A percentile compares a stretch with the other conserved stretches of the same genome.
Evolutionary conservation across 179 eudicot genomes (phyloP).

Genomic region (Sideroxylon spinosum): DNA sequence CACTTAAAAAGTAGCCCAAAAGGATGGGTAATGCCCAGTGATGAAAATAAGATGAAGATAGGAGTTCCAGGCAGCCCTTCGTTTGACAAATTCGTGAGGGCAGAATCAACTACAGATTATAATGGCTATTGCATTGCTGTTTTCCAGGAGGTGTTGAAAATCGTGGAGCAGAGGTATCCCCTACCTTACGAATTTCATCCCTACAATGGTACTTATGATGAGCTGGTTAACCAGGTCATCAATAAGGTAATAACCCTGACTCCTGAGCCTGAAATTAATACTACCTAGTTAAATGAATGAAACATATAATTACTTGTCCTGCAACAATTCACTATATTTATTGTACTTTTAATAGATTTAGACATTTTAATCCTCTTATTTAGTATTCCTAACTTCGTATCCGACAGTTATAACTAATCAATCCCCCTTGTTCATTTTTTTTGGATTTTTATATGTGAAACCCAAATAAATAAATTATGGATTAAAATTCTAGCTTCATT

Average conservation of each 20-base stretch:
- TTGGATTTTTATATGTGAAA: too few relatives aligned
- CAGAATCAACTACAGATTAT: conserved; percentile 4
- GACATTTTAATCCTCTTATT: too few relatives aligned
- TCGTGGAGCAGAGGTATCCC: conserved; percentile 27
- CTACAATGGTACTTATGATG: conserved; percentile 35
- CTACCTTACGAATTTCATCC: conserved; percentile 34
- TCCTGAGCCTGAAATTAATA: too few relatives aligned
- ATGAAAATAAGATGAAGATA: conserved; percentile 26
- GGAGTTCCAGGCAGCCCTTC: conserved; percentile 36
- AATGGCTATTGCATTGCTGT: conserved; percentile 41
- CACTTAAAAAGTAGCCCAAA: conserved; percentile 28
- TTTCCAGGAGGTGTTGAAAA: conserved; percentile 23
- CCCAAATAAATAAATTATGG: too few relatives aligned
- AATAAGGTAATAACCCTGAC: conserved; percentile 25
- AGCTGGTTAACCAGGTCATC: conserved; percentile 29
- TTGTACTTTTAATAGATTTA: too few relatives aligned
- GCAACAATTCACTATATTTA: too few relatives aligned
- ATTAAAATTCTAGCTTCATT: too few relatives aligned
- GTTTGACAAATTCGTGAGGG: conserved; percentile 37
- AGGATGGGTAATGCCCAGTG: conserved; percentile 46
- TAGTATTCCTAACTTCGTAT: too few relatives aligned
- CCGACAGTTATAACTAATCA: too few relatives aligned
- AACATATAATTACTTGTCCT: too few relatives aligned
- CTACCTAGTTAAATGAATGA: too few relatives aligned
- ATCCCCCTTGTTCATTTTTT: too few relatives aligned